Evolutionary conservation across 1,284 basidiomycete genomes (phyloP).

Genomic region (Cutaneotrichosporon dermatis): DNA sequence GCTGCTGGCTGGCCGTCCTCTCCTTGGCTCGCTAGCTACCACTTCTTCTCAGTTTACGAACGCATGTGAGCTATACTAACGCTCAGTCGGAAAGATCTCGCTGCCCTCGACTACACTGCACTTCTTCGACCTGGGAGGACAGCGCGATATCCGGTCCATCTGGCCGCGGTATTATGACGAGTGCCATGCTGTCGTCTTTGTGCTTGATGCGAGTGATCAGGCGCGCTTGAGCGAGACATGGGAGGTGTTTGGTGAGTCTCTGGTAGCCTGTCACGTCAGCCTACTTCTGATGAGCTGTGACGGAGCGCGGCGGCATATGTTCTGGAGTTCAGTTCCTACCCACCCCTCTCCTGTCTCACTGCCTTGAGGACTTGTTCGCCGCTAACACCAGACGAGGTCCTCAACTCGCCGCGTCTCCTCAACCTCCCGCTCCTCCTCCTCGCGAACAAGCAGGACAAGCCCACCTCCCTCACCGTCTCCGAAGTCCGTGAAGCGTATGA

Average conservation of each 20-base stretch:
- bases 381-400: conserved; percentile 63
- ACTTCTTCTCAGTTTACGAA: too few species aligned
- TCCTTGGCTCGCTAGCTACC: too few species aligned
- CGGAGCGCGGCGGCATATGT: too few species aligned
- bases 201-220: conserved; percentile 82
- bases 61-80: not conserved
- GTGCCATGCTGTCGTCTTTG: conserved; percentile 87
- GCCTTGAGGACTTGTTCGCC: too few species aligned
- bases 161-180: conserved; percentile 92
- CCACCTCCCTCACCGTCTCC: conserved; percentile 70
- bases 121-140: conserved; percentile 92
- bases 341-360: too few species aligned
- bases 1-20: too few species aligned
- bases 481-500: conserved; percentile 89
- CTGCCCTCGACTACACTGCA: conserved; percentile 85
- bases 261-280: too few species aligned
- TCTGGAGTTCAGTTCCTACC: too few species aligned
- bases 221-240: conserved; percentile 82
- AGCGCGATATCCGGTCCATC: conserved; percentile 81
- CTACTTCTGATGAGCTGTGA: too few species aligned
- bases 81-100: conserved; percentile 77
- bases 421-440: conserved; percentile 80
- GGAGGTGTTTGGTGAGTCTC: conserved; percentile 80
- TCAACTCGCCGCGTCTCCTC: conserved; percentile 77
- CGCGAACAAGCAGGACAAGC: conserved; percentile 88